Evolutionary conservation across 495 filamentous ascomycete genomes (phyloP), one percentile per base, ranked within the genome.

Genomic region (Podospora appendiculata): DNA sequence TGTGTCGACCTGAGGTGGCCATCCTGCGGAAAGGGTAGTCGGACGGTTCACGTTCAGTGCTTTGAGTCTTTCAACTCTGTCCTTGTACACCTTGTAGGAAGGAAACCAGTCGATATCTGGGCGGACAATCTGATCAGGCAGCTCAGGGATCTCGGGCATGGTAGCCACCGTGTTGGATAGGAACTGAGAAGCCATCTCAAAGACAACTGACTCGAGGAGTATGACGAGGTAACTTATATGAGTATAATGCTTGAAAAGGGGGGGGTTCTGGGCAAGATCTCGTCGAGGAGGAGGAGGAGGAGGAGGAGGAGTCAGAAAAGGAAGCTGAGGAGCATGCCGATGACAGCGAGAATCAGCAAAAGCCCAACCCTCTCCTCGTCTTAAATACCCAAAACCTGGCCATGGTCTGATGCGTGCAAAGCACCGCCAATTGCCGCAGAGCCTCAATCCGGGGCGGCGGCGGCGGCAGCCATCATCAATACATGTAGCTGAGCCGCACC

Each of bases 41-140:
- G 54, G 63, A 10, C 63, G 61, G 47, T 66, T 38, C 0, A 49
- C 56, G 45, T 55, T 40, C 34, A 61, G 56, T 0, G 38, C 32
- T 33, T 53, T 53, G 25, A 64, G 52, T 13, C 50, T 48, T 49
- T 61, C 56, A 12, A 62, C 63, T 6, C 63, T 58, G 39, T 64
- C 53, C 43, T 56, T 58, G 56, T 48, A 64, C 36, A 58, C 55
- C 50, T 66, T 64, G 56, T 56, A 58, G 2, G 56, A 58, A 3
- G 63, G 63, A n/a, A 64, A 56, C 63, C 63, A 66, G 2, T 53
- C 55, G 39, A 64, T 66, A 35, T 64, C 57, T 16, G 63, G 63
- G 4, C 63, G 45, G 10, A 53, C 34, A 19, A 51, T n/a, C 35
- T 50, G 36, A 1, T 40, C 47, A 18, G 33, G 4, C 9, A 25